Evolutionary conservation across 2,329 filamentous ascomycete species (phyloP), one percentile per base, ranked within the genome.

Genomic region (Aspergillus quadricinctus): DNA sequence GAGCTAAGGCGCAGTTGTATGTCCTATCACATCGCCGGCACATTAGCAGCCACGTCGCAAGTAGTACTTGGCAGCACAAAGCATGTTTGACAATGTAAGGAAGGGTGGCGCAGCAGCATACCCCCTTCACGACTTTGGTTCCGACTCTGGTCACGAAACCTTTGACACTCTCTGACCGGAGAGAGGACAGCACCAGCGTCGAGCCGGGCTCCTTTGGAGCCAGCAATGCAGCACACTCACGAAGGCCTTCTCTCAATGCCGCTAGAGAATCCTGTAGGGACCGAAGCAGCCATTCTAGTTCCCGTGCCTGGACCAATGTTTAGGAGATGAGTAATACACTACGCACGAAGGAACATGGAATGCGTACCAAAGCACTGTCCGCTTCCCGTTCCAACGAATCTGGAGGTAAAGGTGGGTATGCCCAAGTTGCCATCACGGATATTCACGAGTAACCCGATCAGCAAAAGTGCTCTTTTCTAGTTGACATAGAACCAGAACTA

Each of bases 121-220:
- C 90, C 63, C 92, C 93, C 72, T 96, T 96, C 61, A 96, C 88
- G 61, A 99, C 88, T 52, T 88, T 86, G n/a, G 90, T 90, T 41
- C 94, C 94, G 37, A 96, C 85, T 53, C 94, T 85, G 1, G 93
- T 97, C 58, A 97, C 85, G 66, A 91, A 90, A 19, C 94, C 94
- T 74, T 99, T 99, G 60, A 97, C 86, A 63, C 84, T 86, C 77
- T 99, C 94, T 54, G 90, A 93, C 55, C 92, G 85, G 55, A 88
- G 83, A 14, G 92, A 95, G 59, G 89, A 94, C 63, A 99, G 82
- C 29, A 94, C 92, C 28, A 99, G 84, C 0, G 93, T 99, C 65
- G 88, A 92, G 8, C 92, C 92, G 1, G 88, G 87, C 69, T 96
- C 91, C 61, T 88, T 83, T 1, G 93, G 92, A 7, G 91, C 88